These are phyloP conservation scores for Arachnomyces sp. DNA, from an alignment of 2,329 filamentous ascomycete genomes.

Conservation along the genomic window DNA sequence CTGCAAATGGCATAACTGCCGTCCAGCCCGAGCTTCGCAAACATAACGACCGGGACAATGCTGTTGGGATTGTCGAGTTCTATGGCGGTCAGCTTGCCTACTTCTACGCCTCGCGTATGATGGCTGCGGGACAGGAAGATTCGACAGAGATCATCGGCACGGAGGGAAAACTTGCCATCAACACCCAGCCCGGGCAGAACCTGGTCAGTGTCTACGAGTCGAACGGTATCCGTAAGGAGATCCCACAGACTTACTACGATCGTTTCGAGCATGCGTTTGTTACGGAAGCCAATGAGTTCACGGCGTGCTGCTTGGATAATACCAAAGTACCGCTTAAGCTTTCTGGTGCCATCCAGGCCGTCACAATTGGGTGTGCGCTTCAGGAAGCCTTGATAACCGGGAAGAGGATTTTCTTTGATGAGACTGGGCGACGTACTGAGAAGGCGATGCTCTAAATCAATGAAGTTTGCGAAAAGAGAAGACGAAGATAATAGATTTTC, in stretches of 20 bases:
- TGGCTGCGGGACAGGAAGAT: slow-evolving; percentile 61
- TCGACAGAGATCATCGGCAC: slow-evolving; percentile 62
- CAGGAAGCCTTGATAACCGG: slow-evolving; percentile 51
- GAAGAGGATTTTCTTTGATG: slow-evolving; percentile 53
- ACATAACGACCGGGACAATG: slow-evolving; percentile 56
- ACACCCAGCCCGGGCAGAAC: slow-evolving; percentile 49
- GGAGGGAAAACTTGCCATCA: slow-evolving; percentile 55
- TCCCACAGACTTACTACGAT: slow-evolving; percentile 56
- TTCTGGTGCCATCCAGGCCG: slow-evolving; percentile 48
- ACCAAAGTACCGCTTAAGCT: slow-evolving; percentile 50
- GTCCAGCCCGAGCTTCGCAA: slow-evolving; percentile 52
- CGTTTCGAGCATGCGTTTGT: slow-evolving; percentile 57
- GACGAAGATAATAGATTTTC: slow-evolving; percentile 8
- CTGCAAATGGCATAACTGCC: slow-evolving; percentile 51
- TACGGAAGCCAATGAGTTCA: slow-evolving; percentile 58
- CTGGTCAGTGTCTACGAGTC: slow-evolving; percentile 50
- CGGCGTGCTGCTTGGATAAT: slow-evolving; percentile 50
- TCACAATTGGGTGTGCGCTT: slow-evolving; percentile 54
- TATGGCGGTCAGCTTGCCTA: slow-evolving; percentile 56
- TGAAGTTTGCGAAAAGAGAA: slow-evolving; percentile 9
- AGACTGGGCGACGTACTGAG: slow-evolving; percentile 43
- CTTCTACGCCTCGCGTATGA: slow-evolving; percentile 58
- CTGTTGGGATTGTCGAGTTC: slow-evolving; percentile 59
- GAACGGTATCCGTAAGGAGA: slow-evolving; percentile 50
- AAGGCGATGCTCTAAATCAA: slow-evolving; percentile 28